Percentiles rank a stretch among this genome's conserved stretches.
Evolutionary conservation across 2,329 filamentous ascomycete species (phyloP).

Genomic region (Cladophialophora bantiana): DNA sequence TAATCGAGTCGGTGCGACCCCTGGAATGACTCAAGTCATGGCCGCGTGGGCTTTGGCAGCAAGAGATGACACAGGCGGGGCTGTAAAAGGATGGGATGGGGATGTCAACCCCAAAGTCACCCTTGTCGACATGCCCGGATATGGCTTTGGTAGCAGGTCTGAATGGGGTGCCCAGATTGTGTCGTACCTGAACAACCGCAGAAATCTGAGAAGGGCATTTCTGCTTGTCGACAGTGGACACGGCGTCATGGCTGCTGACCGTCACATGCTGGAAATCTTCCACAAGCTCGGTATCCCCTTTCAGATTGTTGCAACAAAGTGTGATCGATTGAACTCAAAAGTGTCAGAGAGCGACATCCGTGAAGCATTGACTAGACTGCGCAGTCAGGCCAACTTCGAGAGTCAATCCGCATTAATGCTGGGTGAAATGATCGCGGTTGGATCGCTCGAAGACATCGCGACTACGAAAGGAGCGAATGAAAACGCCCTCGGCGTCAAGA

Average conservation of each 20-base stretch:
- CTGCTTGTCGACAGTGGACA: slow-evolving; percentile 69
- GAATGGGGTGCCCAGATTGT: slow-evolving; percentile 73
- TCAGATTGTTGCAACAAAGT: slow-evolving; percentile 72
- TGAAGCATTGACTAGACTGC: slow-evolving; percentile 23
- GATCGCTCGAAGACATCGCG: slow-evolving; percentile 33
- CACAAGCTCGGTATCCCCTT: slow-evolving; percentile 64
- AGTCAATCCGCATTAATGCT: slow-evolving; percentile 40
- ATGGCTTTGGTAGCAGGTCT: slow-evolving; percentile 66
- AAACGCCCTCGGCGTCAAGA: slow-evolving; percentile 62
- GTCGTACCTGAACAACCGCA: slow-evolving; percentile 69
- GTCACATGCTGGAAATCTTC: slow-evolving; percentile 63
- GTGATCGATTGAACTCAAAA: slow-evolving; percentile 62
- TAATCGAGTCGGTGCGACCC: slow-evolving; percentile 50
- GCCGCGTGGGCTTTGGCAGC: slow-evolving; percentile 69
- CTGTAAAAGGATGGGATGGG: slow-evolving; percentile 41
- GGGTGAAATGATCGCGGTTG: slow-evolving; percentile 40
- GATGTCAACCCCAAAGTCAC: slow-evolving; percentile 57
- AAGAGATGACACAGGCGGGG: slow-evolving; percentile 45
- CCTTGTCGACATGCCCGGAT: slow-evolving; percentile 75
- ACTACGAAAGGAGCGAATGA: slow-evolving; percentile 56
- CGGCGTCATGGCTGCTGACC: slow-evolving; percentile 68
- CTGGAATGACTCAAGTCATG: slow-evolving; percentile 69
- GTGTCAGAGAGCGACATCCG: slow-evolving; percentile 29
- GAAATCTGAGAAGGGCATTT: slow-evolving; percentile 69
- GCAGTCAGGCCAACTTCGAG: slow-evolving; percentile 23